Percentiles rank a stretch among this genome's conserved stretches.
phyloP scores from a whole-genome alignment of 192 early-diverging fungal species.

The Mortierella alpina region DNA sequence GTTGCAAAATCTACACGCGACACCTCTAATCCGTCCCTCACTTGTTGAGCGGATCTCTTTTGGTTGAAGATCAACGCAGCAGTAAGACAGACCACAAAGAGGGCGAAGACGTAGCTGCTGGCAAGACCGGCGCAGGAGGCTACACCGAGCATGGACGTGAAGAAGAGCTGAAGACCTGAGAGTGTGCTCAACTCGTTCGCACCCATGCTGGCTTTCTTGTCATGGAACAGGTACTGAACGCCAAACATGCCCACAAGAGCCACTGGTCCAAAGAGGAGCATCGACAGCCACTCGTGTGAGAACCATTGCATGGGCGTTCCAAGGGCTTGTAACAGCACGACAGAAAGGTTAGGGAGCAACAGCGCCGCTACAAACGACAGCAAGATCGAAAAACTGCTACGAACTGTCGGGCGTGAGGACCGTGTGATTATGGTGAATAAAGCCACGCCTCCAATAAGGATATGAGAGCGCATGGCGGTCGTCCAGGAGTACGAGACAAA shows the following conservation, averaged over 20 bases:
- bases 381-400: conserved; percentile 21
- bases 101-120: conserved; percentile 56
- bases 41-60: not conserved
- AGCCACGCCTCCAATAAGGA: conserved; percentile 58
- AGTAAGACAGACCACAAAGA: conserved; percentile 45
- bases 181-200: conserved; percentile 22
- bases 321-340: conserved; percentile 38
- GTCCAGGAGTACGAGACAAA: conserved; percentile 70
- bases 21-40: conserved; percentile 1
- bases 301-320: conserved; percentile 67
- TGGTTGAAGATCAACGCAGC: conserved; percentile 42
- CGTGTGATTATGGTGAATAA: conserved; percentile 28
- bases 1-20: conserved; percentile 33
- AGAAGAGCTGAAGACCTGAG: conserved; percentile 30
- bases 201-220: conserved; percentile 15
- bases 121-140: conserved; percentile 54
- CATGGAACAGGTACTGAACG: conserved; percentile 48
- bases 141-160: conserved; percentile 3
- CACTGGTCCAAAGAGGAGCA: conserved; percentile 62
- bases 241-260: conserved; percentile 57
- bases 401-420: conserved; percentile 21
- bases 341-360: conserved; percentile 27
- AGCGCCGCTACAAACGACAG: conserved; percentile 32
- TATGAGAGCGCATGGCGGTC: conserved; percentile 47
- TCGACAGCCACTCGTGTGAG: conserved; percentile 63